phyloP scores from a whole-genome alignment of 768 basidiomycete genomes.

The Lactarius trivialis region DNA sequence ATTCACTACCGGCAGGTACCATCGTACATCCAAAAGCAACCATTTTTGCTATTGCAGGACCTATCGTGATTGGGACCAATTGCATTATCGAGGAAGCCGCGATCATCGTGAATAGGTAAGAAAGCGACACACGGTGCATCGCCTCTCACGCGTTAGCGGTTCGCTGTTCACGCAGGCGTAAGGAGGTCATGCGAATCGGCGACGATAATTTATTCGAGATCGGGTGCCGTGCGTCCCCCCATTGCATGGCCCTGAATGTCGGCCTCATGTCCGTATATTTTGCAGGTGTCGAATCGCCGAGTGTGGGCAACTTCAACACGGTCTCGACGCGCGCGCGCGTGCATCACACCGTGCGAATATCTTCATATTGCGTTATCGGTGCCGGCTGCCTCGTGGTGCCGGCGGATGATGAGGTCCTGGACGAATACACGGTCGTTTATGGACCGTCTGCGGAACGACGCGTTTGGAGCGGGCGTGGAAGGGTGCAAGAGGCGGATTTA shows the following conservation, averaged over 20 bases:
- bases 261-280: conserved; percentile 7
- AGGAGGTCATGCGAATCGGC: conserved; percentile 88
- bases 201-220: conserved; percentile 94
- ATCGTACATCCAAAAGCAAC: conserved; percentile 93
- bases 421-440: conserved; percentile 80
- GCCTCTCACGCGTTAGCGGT: neutral
- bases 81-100: conserved; percentile 91
- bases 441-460: conserved; percentile 69
- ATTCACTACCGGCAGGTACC: conserved; percentile 42
- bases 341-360: conserved; percentile 74
- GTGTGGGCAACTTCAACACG: conserved; percentile 80
- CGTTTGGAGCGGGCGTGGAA: conserved; percentile 80
- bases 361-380: conserved; percentile 77
- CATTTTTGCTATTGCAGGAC: conserved; percentile 84
- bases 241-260: neutral
- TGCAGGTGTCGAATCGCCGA: conserved; percentile 79
- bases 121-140: conserved; percentile 9
- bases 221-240: conserved; percentile 65
- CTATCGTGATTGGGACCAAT: conserved; percentile 81
- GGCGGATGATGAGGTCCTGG: conserved; percentile 68
- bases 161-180: conserved; percentile 38
- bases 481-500: conserved; percentile 76
- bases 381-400: conserved; percentile 75
- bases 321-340: conserved; percentile 79
- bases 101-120: conserved; percentile 81